Evolutionary conservation across 2,329 filamentous ascomycete species (phyloP).

Genomic region (Fusarium duplospermum): DNA sequence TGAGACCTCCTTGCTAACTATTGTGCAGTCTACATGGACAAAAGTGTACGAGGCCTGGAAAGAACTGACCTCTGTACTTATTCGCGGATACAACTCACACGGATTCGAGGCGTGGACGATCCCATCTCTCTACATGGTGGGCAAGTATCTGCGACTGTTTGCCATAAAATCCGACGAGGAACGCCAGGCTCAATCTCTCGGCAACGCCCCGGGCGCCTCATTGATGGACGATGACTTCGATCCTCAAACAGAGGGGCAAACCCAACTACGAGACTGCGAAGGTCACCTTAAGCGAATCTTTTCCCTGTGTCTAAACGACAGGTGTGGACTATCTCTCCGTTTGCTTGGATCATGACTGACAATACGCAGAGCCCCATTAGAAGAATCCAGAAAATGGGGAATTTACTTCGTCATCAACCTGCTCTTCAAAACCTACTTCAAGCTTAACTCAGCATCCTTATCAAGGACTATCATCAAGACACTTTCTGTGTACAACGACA

Average conservation of each 20-base stretch:
- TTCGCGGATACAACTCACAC: slow-evolving; percentile 82
- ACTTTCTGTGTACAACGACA: slow-evolving; percentile 76
- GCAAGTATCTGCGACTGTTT: slow-evolving; percentile 87
- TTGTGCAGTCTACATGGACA: slow-evolving; percentile 73
- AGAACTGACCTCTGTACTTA: slow-evolving; percentile 79
- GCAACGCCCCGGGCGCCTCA: slow-evolving; percentile 53
- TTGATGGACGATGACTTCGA: slow-evolving; percentile 85
- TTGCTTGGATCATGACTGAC: slow-evolving; percentile 5
- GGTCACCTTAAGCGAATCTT: slow-evolving; percentile 93
- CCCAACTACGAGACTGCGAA: slow-evolving; percentile 90
- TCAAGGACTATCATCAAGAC: slow-evolving; percentile 91
- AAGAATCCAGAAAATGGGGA: slow-evolving; percentile 97
- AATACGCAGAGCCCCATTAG: slow-evolving; percentile 71
- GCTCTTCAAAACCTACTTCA: slow-evolving; percentile 98
- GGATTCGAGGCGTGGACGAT: slow-evolving; percentile 92
- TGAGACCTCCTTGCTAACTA: slow-evolving; percentile 25
- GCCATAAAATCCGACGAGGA: slow-evolving; percentile 91
- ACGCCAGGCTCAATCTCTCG: slow-evolving; percentile 53
- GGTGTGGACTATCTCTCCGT: slow-evolving; percentile 63
- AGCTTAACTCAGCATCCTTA: slow-evolving; percentile 88
- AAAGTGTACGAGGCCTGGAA: slow-evolving; percentile 91
- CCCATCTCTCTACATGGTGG: slow-evolving; percentile 87
- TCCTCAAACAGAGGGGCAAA: slow-evolving; percentile 79
- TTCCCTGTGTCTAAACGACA: slow-evolving; percentile 87
- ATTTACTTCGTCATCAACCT: slow-evolving; percentile 96